Evolutionary conservation across 164 flowering plant genomes (phyloP), one percentile per base, ranked within the genome.

Genomic region (Buxus sempervirens): DNA sequence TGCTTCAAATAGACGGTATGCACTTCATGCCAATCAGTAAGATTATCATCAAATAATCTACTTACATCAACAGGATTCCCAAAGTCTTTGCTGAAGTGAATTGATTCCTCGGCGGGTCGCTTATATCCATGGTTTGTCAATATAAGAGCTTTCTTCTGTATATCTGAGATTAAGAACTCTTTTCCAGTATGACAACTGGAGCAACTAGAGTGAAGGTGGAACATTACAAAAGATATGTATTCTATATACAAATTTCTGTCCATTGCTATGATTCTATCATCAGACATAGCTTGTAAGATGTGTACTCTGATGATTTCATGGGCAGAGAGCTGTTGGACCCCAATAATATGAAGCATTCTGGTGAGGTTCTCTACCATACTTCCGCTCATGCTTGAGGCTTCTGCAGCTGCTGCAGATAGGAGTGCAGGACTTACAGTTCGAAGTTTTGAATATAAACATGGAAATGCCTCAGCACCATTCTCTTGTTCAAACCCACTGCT

Each of bases 261-360:
- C 21, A 60, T 68, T 19, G 42, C 38, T 27, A 63, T 60, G 23
- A 38, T 68, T 70, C 16, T 70, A 23, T 70, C 79, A 72, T 77
- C 80, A 70, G 81, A 80, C 28, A 94, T 27, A 38, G 87, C 82
- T 27, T 95, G 96, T 72, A 95, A 74, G 59, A 95, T 79, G 62
- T 95, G 94, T 60, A 74, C 72, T 70, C 73, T 86, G 27, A 85
- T 69, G 75, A 95, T 79, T 68, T 95, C 97, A 87, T 95, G 98
- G 24, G 86, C 87, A 60, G 94, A 84, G 58, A 95, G 71, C 59
- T 64, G 74, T 67, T 92, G 92, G 53, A 92, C 85, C 51, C 98
- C 98, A 73, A 88, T 76, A 65, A 27, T 83, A 25, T 72, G 75
- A 70, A 95, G 89, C 86, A 92, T 78, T 68, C 72, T 68, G n/a